Evolutionary conservation across 2,329 filamentous ascomycete species (phyloP).

Genomic region (Aspergillus quadricinctus): DNA sequence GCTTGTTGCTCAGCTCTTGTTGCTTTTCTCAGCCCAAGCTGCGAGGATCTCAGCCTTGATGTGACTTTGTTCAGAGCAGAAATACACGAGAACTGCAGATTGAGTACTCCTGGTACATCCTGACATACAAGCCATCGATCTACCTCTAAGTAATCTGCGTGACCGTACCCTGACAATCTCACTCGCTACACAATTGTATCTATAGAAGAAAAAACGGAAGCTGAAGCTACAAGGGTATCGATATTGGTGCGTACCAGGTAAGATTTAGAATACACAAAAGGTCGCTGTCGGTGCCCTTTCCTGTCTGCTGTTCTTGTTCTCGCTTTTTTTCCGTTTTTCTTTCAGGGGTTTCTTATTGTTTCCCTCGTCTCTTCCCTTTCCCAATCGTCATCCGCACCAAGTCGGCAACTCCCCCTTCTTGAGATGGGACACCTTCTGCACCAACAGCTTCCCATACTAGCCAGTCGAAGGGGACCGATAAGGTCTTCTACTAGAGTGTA

Average conservation of each 20-base stretch:
- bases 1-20: neutral
- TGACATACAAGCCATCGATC: neutral
- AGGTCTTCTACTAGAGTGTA: neutral
- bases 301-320: slow-evolving; percentile 15
- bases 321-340: slow-evolving; percentile 2
- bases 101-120: neutral
- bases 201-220: slow-evolving; percentile 8
- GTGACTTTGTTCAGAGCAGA: neutral
- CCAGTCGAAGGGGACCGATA: neutral
- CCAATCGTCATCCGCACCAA: slow-evolving; percentile 5
- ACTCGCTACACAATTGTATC: neutral
- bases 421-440: neutral
- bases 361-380: slow-evolving; percentile 13
- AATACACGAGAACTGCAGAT: neutral
- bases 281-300: neutral
- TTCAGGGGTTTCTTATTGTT: neutral
- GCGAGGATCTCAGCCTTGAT: neutral
- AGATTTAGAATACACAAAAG: slow-evolving; percentile 28
- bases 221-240: slow-evolving; percentile 32
- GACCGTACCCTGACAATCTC: neutral
- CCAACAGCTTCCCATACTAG: slow-evolving; percentile 10
- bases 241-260: slow-evolving; percentile 27
- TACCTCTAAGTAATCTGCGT: neutral
- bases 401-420: neutral
- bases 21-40: neutral